These are phyloP conservation scores for Colletotrichum sp. DNA, from an alignment of 2,329 filamentous ascomycete genomes.

Conservation along the genomic window DNA sequence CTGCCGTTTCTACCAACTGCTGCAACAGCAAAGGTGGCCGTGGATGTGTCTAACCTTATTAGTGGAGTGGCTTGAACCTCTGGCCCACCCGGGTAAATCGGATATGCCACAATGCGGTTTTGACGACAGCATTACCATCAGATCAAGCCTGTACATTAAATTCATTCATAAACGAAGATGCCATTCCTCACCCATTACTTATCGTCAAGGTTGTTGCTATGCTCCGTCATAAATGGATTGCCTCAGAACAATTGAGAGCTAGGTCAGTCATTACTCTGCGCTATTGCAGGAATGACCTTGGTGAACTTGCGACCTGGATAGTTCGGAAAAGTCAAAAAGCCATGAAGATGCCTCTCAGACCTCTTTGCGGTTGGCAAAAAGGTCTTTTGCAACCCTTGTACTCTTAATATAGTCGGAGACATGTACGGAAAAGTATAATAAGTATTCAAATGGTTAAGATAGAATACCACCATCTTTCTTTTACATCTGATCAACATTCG, in stretches of 20 bases:
- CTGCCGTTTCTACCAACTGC: background rate
- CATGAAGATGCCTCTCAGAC: background rate
- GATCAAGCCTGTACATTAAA: background rate
- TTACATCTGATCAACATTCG: background rate
- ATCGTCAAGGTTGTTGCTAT: background rate
- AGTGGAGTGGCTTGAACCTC: background rate
- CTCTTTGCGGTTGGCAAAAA: background rate
- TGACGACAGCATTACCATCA: background rate
- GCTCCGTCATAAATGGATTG: background rate
- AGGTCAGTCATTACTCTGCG: background rate
- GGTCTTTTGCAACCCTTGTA: background rate
- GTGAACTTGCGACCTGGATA: background rate
- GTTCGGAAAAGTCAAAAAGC: background rate
- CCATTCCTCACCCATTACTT: background rate
- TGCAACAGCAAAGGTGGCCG: background rate
- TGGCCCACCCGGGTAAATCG: background rate
- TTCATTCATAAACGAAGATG: fast-evolving
- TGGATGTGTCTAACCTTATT: fast-evolving
- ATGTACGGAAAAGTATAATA: background rate
- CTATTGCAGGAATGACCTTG: background rate
- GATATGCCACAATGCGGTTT: background rate
- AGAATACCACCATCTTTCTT: background rate
- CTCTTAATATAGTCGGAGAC: background rate
- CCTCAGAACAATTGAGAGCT: background rate
- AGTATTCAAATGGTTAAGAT: background rate